Evolutionary conservation across 768 basidiomycete genomes (phyloP).

Genomic region (Leccinum uliginosum): DNA sequence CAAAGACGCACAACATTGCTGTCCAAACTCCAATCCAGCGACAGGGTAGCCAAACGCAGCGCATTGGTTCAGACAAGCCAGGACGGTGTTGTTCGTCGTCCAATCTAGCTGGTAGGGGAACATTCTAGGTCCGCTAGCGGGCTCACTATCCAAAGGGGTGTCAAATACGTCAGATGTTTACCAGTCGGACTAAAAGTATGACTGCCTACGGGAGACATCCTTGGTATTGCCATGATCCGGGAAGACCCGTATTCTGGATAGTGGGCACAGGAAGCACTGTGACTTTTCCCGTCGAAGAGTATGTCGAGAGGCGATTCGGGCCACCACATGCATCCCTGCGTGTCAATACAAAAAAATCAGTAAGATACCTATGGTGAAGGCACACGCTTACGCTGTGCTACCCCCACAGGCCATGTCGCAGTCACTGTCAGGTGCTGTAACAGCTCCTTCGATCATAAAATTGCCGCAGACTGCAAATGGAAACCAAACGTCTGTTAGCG

Average conservation of each 20-base stretch:
- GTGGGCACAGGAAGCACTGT: conserved; percentile 56
- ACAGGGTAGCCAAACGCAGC: conserved; percentile 67
- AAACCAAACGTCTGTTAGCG: background rate
- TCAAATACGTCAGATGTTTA: background rate
- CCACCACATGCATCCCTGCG: conserved; percentile 68
- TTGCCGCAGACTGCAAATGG: conserved; percentile 63
- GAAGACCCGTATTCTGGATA: conserved; percentile 51
- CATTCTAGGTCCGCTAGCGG: conserved; percentile 35
- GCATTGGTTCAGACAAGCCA: conserved; percentile 65
- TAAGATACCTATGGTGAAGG: background rate
- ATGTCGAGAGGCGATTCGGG: conserved; percentile 67
- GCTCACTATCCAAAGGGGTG: conserved; percentile 40
- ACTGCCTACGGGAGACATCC: conserved; percentile 60
- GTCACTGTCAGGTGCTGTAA: conserved; percentile 38
- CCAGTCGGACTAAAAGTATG: background rate
- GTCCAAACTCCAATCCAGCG: conserved; percentile 63
- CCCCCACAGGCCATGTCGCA: conserved; percentile 79
- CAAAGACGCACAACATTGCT: conserved; percentile 65
- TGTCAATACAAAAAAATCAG: background rate
- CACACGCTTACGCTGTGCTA: conserved; percentile 48
- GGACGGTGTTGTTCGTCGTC: conserved; percentile 58
- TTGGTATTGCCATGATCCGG: conserved; percentile 59
- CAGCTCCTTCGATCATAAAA: conserved; percentile 57
- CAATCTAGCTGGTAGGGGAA: conserved; percentile 61
- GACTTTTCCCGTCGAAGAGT: conserved; percentile 49